Base-by-base conservation (phyloP, 805 yeast genomes). In the Torulaspora franciscae region DNA sequence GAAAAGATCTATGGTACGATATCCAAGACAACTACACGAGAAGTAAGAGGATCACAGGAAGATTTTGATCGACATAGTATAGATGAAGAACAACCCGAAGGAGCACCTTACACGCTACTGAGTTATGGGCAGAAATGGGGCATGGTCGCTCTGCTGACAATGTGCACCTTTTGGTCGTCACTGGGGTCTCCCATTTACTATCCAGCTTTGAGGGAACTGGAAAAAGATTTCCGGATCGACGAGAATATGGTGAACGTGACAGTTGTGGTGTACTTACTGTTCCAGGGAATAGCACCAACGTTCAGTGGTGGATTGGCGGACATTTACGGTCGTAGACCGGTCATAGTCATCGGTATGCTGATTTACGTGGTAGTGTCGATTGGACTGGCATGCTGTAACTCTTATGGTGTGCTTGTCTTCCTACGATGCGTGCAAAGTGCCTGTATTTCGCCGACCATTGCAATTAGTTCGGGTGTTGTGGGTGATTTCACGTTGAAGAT, bases 101-200 rank as follows among this genome's bases (percentile, higher is more conserved):
- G 34, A 30, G 37, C 55, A 0, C 64, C 64, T 3, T 50, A 59
- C 36, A 56, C 66, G 3, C 27, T 64, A 4, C 40, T 64, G 27
- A 52, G 48, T 7, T 49, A 51, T 34, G 25, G 42, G 6, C 62
- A 61, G 39, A 60, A 64, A 41, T 64, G 66, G 64, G 43, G 42
- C 6, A 62, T 62, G 63, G 64, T 64, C 2, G 54, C 54, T 1
- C 40, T 64, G 17, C 44, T 64, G 25, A 60, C 65, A 2, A 56
- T 59, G 48, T 61, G 64, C 27, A 66, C 86, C 0, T 67, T 79
- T 43, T 82, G 85, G 75, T 85, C 95, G 3, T 73, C 93, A 0
- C 65, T 84, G 4, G 79, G 89, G 1, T 76, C 85, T 49, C 88
- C 95, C 2, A 84, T 87, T 14, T 88, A 84, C 60, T 82, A 86